These are phyloP conservation scores for Monoraphidium neglectum DNA, from an alignment of 139 green algal genomes.

Conservation along the genomic window DNA sequence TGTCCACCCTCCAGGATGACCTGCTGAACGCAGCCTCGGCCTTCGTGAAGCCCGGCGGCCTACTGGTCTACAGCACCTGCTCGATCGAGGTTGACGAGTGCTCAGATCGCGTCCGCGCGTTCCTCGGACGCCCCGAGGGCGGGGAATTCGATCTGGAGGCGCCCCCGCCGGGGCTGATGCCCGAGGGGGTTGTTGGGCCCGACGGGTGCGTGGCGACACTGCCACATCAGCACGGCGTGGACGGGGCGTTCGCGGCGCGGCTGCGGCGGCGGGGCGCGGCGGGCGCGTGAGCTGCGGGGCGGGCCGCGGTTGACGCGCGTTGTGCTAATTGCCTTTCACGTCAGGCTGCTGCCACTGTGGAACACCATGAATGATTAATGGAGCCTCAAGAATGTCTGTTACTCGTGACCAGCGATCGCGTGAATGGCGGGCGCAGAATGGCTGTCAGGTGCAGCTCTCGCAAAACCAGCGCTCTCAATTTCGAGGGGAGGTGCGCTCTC, in stretches of 20 bases:
- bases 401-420: too few species aligned
- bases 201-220: constrained; percentile 59
- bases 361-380: too few species aligned
- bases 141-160: constrained; percentile 8
- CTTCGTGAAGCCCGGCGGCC: constrained; percentile 76
- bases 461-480: too few species aligned
- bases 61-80: constrained; percentile 93
- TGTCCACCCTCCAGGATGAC: constrained; percentile 57
- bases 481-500: too few species aligned
- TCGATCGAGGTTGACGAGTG: constrained; percentile 74
- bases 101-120: constrained; percentile 31
- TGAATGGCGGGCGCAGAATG: too few species aligned
- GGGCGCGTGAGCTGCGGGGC: too few species aligned
- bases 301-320: too few species aligned
- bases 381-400: too few species aligned
- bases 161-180: not conserved
- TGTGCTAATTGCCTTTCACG: too few species aligned
- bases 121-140: not conserved
- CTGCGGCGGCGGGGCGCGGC: not conserved
- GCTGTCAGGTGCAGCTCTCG: too few species aligned
- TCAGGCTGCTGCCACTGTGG: too few species aligned
- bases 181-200: not conserved
- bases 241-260: constrained; percentile 82
- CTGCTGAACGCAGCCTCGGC: constrained; percentile 71
- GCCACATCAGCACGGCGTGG: constrained; percentile 80